Evolutionary conservation across 2,329 filamentous ascomycete species (phyloP), one percentile per base, ranked within the genome.

Genomic region (Leptosphaerulina australis): DNA sequence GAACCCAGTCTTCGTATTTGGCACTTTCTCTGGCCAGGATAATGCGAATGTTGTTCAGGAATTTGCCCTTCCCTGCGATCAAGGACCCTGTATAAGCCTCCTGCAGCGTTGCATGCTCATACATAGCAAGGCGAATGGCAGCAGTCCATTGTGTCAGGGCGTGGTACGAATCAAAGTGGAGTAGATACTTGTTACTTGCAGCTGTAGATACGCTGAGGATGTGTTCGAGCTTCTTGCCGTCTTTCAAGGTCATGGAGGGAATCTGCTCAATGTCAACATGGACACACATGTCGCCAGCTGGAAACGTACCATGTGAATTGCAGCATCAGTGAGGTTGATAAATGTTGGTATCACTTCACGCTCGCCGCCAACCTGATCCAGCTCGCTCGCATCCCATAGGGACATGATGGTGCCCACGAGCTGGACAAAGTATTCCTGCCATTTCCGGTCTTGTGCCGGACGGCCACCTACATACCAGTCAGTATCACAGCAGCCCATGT

Each of bases 401-500:
- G 94, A 97, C 49, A 99, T 77, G 12, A 97, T 90, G 1, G 94
- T 97, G 59, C 94, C 94, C 14, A 97, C 91, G 12, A 99, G 85
- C 71, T 97, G 94, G 33, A 93, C 92, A 75, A 97, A 99, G 74
- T 91, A 97, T 78, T 99, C 94, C 28, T 88, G 88, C 94, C 94
- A 99, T 58, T 86, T 90, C 63, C 94, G 83, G 73, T 97, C 92
- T 31, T 83, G 75, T 68, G 93, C 95, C 9, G 91, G 89, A 56
- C 88, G 87, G 40, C 94, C 94, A 74, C 93, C 91, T 96, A 72
- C 55, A 59, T 52, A 44, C 33, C 14, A 22, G 61, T 69, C 35
- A 70, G 62, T 60, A 45, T 53, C 50, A 60, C 55, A 38, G 26
- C 36, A 31, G 43, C 30, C 40, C 26, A 12, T 12, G 43, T 51